Base-by-base conservation (phyloP, 768 basidiomycete genomes). In the Phanerodontia chrysosporium region DNA sequence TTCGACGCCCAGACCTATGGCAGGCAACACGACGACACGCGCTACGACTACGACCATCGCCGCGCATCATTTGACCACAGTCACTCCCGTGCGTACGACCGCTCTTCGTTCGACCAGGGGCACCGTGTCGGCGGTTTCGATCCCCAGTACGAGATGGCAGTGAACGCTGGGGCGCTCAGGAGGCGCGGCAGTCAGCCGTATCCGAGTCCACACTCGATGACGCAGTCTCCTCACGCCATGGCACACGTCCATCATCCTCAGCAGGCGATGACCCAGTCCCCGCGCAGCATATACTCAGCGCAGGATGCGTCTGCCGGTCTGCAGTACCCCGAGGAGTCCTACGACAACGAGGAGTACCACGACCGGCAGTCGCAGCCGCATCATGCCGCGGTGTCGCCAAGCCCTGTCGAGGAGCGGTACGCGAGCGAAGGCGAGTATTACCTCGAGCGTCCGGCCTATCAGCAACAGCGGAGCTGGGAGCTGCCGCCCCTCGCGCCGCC, bases 171-270 rank as follows among this genome's bases (percentile, higher is more conserved):
- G 4, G 56, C 45, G 29, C 24, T 51, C 45, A 28, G 58, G 29
- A 32, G 58, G 24, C 48, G 58, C 30, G 58, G 58, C 21, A 58
- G 58, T 24, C 58, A 58, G 58, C 58, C 58, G 49, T 58, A 58
- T 36, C 58, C 58, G 13, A 36, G 30, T 10, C 58, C 58, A 39
- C 58, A 58, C 30, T 45, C 55, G 8, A 42, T 56, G 27, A 48
- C 44, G 12, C 55, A 55, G 22, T 55, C 55, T 22, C 55, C 42
- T 1, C 45, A 48, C 56, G 45, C 55, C 24, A 29, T 35, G 22
- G 21, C 29, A 13, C 52, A 36, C 24, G 14, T 16, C 10, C 52
- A 36, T 10, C 57, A 58, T 24, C 28, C 57, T 36, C 55, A 56
- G 25, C 49, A 51, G 48, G 16, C 16, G 16, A 9, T 22, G 39